Conservation (phyloP, 306 rosid genomes). For the Vigna hirtella region DNA sequence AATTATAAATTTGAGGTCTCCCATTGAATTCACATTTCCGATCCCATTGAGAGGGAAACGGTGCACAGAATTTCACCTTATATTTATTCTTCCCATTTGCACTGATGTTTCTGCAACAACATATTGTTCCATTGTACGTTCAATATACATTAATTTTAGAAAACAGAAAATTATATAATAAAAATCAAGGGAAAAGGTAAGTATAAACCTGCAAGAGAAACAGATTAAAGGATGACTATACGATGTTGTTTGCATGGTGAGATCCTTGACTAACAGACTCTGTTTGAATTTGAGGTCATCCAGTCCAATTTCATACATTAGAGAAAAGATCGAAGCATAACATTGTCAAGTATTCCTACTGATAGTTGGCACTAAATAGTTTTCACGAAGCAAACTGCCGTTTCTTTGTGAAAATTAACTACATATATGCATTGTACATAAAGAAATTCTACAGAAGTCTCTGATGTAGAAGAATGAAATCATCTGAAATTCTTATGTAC, state of each 20-base stretch:
- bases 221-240: slow-evolving; percentile 50
- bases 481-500: background rate
- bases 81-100: slow-evolving; percentile 41
- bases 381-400: background rate
- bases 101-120: slow-evolving; percentile 57
- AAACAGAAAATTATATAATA: background rate
- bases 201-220: slow-evolving; percentile 54
- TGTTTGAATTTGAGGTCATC: slow-evolving; percentile 43
- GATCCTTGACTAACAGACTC: slow-evolving; percentile 36
- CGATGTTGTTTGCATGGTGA: slow-evolving; percentile 53
- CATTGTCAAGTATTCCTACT: background rate
- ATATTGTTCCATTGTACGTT: slow-evolving; percentile 24
- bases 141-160: slow-evolving; percentile 24
- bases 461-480: slow-evolving; percentile 6
- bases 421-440: background rate
- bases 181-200: slow-evolving; percentile 6
- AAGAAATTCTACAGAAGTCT: background rate
- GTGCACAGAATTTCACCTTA: slow-evolving; percentile 47
- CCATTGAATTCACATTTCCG: slow-evolving; percentile 41
- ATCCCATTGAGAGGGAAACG: slow-evolving; percentile 44
- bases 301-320: slow-evolving; percentile 27
- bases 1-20: slow-evolving; percentile 47
- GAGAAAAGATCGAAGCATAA: background rate
- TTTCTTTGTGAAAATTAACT: background rate
- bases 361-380: background rate